A percentile compares a stretch with the other conserved stretches of the same genome.
Evolutionary conservation across 768 basidiomycete species (phyloP).

Genomic region (Collybia mongolica): DNA sequence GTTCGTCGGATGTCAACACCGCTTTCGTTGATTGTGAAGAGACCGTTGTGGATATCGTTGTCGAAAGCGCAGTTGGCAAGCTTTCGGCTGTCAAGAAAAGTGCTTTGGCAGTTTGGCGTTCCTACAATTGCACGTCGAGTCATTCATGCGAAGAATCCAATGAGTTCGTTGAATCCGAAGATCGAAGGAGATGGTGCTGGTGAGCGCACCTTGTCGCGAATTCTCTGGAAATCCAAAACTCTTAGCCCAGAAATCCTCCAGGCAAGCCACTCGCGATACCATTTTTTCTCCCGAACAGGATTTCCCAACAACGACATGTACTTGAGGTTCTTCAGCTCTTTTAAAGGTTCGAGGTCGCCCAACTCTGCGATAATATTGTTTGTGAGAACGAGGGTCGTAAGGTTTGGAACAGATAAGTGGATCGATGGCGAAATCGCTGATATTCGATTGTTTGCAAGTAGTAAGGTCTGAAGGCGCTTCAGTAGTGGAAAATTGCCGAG

Average conservation of each 20-base stretch:
- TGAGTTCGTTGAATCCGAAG: conserved; percentile 22
- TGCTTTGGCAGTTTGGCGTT: conserved; percentile 70
- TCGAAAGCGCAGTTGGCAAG: conserved; percentile 77
- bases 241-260: conserved; percentile 84
- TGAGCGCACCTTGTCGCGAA: conserved; percentile 86
- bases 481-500: conserved; percentile 87
- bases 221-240: conserved; percentile 93
- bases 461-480: conserved; percentile 78
- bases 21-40: conserved; percentile 65
- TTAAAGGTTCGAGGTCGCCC: conserved; percentile 83
- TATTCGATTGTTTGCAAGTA: conserved; percentile 90
- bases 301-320: conserved; percentile 79
- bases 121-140: conserved; percentile 44
- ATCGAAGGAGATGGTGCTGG: conserved; percentile 31
- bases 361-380: conserved; percentile 80
- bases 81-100: conserved; percentile 82
- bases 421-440: conserved; percentile 79
- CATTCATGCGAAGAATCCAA: conserved; percentile 16
- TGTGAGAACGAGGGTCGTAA: conserved; percentile 79
- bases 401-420: conserved; percentile 80
- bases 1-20: conserved; percentile 72
- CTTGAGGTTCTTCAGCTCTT: conserved; percentile 70
- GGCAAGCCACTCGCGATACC: conserved; percentile 95
- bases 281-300: conserved; percentile 88
- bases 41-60: conserved; percentile 71